phyloP scores from a whole-genome alignment of 2,329 filamentous ascomycete genomes.

The Colletotrichum tofieldiae region DNA sequence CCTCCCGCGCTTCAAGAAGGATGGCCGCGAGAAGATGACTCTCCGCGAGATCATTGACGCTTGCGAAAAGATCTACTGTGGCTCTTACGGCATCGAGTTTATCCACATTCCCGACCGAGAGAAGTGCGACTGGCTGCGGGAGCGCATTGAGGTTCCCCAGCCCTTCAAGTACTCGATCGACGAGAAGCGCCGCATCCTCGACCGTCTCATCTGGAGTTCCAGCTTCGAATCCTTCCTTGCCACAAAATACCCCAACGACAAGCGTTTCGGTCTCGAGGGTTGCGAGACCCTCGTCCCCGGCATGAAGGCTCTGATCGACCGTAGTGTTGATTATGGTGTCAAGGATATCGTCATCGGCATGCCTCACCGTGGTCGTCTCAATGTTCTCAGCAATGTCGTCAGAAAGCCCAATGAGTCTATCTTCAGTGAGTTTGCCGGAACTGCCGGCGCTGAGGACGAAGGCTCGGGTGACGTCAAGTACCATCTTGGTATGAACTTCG shows the following conservation, averaged over 20 bases:
- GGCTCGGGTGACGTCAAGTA: constrained; percentile 99
- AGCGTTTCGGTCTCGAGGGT: constrained; percentile 98
- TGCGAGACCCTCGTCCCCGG: constrained; percentile 97
- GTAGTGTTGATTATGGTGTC: constrained; percentile 97
- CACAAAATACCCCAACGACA: constrained; percentile 99
- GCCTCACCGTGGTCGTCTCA: constrained; percentile 98
- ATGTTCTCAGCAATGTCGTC: constrained; percentile 98
- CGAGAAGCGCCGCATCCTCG: constrained; percentile 97
- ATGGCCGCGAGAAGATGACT: constrained; percentile 94
- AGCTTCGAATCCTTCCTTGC: constrained; percentile 97
- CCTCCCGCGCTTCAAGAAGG: constrained; percentile 91
- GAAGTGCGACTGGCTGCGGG: constrained; percentile 98
- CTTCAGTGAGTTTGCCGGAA: constrained; percentile 97
- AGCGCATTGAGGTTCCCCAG: constrained; percentile 92
- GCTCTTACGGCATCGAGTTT: constrained; percentile 97
- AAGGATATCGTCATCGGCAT: constrained; percentile 99
- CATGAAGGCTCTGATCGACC: constrained; percentile 99
- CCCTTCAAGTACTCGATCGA: constrained; percentile 98
- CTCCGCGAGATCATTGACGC: constrained; percentile 93
- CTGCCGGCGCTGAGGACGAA: constrained; percentile 89
- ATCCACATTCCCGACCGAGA: constrained; percentile 98
- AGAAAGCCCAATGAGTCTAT: constrained; percentile 99
- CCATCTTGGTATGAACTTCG: constrained; percentile 99
- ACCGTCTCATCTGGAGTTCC: constrained; percentile 98
- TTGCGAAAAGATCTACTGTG: constrained; percentile 97